Base-by-base conservation (phyloP, 2,329 filamentous ascomycete species). In the Coniochaeta sp. region DNA sequence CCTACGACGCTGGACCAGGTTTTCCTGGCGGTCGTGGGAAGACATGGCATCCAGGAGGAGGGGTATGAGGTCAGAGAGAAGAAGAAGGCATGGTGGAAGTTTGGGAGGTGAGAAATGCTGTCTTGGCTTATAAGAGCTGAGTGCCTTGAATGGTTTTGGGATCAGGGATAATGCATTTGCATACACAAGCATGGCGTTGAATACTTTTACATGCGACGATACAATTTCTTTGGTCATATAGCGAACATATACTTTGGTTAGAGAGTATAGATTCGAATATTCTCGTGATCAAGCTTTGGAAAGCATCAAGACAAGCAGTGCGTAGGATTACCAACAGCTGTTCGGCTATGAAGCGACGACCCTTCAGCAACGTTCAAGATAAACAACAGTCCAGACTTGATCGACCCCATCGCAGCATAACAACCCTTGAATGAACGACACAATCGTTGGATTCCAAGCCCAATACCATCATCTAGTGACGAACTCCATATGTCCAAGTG, bases 1-100 rank as follows among this genome's bases (percentile, higher is more conserved):
- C 90, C 91, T 26, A 95, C 91, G 19, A 96, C 91, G 17, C 76
- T 97, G 47, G 93, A 97, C 70, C 90, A 96, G 73, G 92, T 97
- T 0, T 97, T 97, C 73, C 74, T 97, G 71, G 83, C 82, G 28
- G 95, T 97, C 69, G 91, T 96, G 0, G 87, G 88, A 1, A 83
- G 86, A 72, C 89, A 96, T 71, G 86, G 92, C 71, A 83, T 93
- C 7, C 79, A 87, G 65, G 91, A 96, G 71, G 92, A 93, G 75
- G 81, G 83, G 24, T 82, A 81, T 58, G 76, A 76, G 16, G 69
- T 70, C 16, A 66, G 73, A 61, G 63, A 71, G 58, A 66, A 68
- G 28, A 63, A 64, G 47, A 62, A 58, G 22, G 60, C 36, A 47
- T 22, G 60, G 50, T 22, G 60, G 50, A 64, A 58, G 59, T 61